Evolutionary conservation across 2,329 filamentous ascomycete species (phyloP).

Genomic region (Paracorniculantispora psalliotae): DNA sequence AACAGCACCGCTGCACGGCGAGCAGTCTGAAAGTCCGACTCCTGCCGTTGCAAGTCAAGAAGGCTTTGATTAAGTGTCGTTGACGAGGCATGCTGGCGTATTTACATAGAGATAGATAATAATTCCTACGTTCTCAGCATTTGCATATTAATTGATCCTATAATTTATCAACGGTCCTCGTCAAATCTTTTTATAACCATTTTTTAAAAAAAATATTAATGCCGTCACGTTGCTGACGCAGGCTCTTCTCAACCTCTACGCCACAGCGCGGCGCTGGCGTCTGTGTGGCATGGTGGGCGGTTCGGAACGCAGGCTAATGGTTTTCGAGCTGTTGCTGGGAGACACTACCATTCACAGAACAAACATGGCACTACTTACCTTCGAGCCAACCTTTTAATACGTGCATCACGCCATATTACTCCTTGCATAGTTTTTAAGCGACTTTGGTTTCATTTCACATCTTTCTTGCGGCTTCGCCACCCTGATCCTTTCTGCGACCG

Average conservation of each 20-base stretch:
- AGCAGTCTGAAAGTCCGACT: neutral
- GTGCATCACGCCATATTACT: neutral
- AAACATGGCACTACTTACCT: neutral
- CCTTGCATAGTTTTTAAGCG: neutral
- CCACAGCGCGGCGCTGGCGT: neutral
- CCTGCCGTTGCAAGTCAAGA: neutral
- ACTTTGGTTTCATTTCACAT: neutral
- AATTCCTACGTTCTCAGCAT: neutral
- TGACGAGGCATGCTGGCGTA: neutral
- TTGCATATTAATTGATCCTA: neutral
- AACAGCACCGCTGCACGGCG: constrained; percentile 36
- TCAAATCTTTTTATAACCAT: too few relatives aligned
- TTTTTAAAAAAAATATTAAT: neutral
- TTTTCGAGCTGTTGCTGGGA: neutral
- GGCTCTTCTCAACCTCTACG: too few relatives aligned
- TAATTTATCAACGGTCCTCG: neutral
- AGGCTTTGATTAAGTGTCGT: constrained; percentile 7
- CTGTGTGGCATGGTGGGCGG: neutral
- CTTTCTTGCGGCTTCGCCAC: neutral
- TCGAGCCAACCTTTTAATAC: too few relatives aligned
- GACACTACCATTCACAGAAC: neutral
- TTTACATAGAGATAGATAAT: constrained; percentile 1
- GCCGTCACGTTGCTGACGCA: too few relatives aligned
- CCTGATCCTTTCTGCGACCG: neutral
- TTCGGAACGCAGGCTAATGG: neutral